Evolutionary conservation across 495 filamentous ascomycete genomes (phyloP).

Genomic region (Rostrohypoxylon terebratum): DNA sequence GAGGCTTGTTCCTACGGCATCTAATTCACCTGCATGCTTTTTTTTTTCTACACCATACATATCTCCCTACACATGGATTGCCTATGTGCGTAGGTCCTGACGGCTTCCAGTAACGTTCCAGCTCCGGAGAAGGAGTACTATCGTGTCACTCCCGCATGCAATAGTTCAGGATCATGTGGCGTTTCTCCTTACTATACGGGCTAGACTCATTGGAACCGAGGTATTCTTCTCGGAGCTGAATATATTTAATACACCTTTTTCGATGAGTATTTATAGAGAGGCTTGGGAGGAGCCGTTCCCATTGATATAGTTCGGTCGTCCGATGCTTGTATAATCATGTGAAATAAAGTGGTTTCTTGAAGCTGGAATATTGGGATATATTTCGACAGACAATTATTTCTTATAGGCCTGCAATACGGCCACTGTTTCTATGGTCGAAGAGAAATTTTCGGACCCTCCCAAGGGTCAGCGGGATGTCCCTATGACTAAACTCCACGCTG

Average conservation of each 20-base stretch:
- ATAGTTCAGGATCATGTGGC: not conserved
- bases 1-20: slow-evolving; percentile 1
- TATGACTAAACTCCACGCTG: slow-evolving; percentile 12
- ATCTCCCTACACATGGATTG: not conserved
- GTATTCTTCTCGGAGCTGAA: not conserved
- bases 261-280: not conserved
- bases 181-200: not conserved
- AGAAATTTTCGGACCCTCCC: not conserved
- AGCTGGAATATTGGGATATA: not conserved
- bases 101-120: not conserved
- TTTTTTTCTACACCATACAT: not conserved
- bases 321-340: not conserved
- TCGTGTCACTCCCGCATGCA: not conserved
- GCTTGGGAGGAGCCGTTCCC: not conserved
- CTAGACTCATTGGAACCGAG: not conserved
- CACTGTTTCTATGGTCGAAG: not conserved
- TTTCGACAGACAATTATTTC: not conserved
- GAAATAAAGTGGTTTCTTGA: not conserved
- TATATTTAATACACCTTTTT: not conserved
- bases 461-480: not conserved
- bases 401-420: not conserved
- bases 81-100: not conserved
- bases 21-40: not conserved
- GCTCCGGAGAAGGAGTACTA: not conserved
- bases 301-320: not conserved